Percentiles rank a stretch among this genome's conserved stretches.
Conservation (phyloP, 257 asterid species). For the Primulina eburnea region DNA sequence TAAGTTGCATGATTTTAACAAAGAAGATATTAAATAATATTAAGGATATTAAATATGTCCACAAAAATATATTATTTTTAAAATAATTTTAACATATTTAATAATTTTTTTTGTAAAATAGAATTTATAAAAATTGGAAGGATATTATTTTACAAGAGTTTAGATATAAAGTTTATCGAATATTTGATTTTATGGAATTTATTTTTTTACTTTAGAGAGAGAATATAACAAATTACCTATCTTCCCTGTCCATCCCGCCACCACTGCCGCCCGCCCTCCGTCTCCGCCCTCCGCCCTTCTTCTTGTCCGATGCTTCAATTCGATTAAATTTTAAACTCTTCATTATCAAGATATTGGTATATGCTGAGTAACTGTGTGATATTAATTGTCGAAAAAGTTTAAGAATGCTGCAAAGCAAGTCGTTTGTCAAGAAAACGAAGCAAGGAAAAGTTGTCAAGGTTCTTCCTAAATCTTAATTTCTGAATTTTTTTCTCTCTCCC, state of each 20-base stretch:
- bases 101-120: too few species aligned
- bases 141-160: too few species aligned
- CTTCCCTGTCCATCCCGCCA: neutral
- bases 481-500: neutral
- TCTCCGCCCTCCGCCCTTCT: neutral
- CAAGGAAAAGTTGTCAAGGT: slow-evolving; percentile 86
- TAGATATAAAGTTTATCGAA: too few species aligned
- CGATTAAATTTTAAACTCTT: neutral
- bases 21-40: too few species aligned
- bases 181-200: too few species aligned
- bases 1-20: too few species aligned
- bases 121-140: too few species aligned
- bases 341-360: neutral
- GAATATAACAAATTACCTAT: neutral
- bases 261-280: neutral
- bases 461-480: slow-evolving; percentile 5
- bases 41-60: too few species aligned
- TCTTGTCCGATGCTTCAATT: neutral
- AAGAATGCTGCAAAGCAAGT: slow-evolving; percentile 72
- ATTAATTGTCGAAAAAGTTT: neutral
- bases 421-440: slow-evolving; percentile 73
- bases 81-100: too few species aligned
- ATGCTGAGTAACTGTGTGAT: neutral
- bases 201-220: too few species aligned
- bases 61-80: too few species aligned